phyloP scores from a whole-genome alignment of 768 basidiomycete species.

The Trametes meyenii region DNA sequence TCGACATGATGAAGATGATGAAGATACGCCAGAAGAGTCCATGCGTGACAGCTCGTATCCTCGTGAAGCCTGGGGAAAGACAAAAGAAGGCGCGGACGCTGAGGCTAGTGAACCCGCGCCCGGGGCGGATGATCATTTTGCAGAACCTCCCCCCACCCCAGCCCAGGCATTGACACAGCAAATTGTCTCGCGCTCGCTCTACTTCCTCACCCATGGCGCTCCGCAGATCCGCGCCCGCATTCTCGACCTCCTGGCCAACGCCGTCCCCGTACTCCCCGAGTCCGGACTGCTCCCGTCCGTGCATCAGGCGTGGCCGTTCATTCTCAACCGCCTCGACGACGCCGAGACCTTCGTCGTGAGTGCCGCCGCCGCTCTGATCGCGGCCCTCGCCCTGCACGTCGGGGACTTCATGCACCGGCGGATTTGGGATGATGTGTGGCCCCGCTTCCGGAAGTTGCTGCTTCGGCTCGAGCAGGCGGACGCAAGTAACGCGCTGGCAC shows the following conservation, averaged over 20 bases:
- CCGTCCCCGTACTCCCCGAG: constrained; percentile 72
- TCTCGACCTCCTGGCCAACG: constrained; percentile 69
- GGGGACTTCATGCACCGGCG: constrained; percentile 86
- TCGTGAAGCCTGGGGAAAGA: constrained; percentile 55
- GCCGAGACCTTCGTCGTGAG: constrained; percentile 77
- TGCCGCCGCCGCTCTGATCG: constrained; percentile 75
- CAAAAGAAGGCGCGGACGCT: constrained; percentile 29
- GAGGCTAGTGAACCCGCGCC: constrained; percentile 26
- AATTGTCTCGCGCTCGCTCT: constrained; percentile 84
- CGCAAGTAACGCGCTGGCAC: constrained; percentile 62
- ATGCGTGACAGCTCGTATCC: constrained; percentile 59
- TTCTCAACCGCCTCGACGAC: constrained; percentile 81
- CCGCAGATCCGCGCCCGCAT: constrained; percentile 85
- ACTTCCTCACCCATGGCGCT: constrained; percentile 90
- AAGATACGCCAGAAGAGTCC: constrained; percentile 24
- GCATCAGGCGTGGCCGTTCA: constrained; percentile 92
- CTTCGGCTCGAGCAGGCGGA: constrained; percentile 64
- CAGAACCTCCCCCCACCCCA: constrained; percentile 59
- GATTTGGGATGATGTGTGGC: constrained; percentile 95
- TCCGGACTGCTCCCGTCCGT: constrained; percentile 81
- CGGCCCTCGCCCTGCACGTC: constrained; percentile 64
- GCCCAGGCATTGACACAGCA: constrained; percentile 78
- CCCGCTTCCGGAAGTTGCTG: constrained; percentile 69
- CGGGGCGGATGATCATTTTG: constrained; percentile 42
- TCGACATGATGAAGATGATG: constrained; percentile 45